Evolutionary conservation across 2,329 filamentous ascomycete species (phyloP).

Genomic region (Ascochyta koolunga): DNA sequence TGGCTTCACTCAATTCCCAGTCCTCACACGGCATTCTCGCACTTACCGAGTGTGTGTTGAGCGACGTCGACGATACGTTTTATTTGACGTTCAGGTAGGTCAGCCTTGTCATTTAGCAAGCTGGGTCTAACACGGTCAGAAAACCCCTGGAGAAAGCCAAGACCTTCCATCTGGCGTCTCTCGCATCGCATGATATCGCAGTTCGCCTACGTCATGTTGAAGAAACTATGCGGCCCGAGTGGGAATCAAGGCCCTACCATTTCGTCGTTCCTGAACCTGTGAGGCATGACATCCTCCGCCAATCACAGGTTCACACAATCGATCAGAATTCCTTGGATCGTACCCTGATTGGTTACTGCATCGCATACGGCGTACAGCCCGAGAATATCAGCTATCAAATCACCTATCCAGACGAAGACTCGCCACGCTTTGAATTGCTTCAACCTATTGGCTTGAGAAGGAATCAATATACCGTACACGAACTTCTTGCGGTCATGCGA

Average conservation of each 20-base stretch:
- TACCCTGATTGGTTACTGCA: constrained; percentile 71
- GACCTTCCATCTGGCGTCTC: constrained; percentile 67
- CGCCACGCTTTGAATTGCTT: constrained; percentile 69
- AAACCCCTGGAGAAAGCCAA: constrained; percentile 62
- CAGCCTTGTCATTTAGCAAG: background rate
- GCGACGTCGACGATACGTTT: constrained; percentile 68
- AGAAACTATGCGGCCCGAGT: constrained; percentile 69
- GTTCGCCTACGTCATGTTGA: constrained; percentile 66
- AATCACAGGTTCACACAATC: constrained; percentile 58
- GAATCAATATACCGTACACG: constrained; percentile 63
- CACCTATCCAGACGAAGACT: constrained; percentile 61
- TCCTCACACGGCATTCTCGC: constrained; percentile 68
- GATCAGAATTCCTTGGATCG: constrained; percentile 68
- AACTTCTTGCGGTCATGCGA: constrained; percentile 73
- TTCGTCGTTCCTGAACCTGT: constrained; percentile 64
- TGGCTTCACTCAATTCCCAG: constrained; percentile 57
- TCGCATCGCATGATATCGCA: constrained; percentile 68
- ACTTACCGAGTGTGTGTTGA: constrained; percentile 64
- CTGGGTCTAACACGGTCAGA: constrained; percentile 35
- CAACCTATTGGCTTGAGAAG: constrained; percentile 59
- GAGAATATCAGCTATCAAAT: constrained; percentile 61
- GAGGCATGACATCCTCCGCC: constrained; percentile 42
- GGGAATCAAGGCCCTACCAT: constrained; percentile 67
- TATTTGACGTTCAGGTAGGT: constrained; percentile 66
- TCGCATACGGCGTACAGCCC: constrained; percentile 71